A percentile compares a stretch with the other conserved stretches of the same genome.
Evolutionary conservation across 75 land plant genomes (phyloP).

Genomic region (Picea glauca): DNA sequence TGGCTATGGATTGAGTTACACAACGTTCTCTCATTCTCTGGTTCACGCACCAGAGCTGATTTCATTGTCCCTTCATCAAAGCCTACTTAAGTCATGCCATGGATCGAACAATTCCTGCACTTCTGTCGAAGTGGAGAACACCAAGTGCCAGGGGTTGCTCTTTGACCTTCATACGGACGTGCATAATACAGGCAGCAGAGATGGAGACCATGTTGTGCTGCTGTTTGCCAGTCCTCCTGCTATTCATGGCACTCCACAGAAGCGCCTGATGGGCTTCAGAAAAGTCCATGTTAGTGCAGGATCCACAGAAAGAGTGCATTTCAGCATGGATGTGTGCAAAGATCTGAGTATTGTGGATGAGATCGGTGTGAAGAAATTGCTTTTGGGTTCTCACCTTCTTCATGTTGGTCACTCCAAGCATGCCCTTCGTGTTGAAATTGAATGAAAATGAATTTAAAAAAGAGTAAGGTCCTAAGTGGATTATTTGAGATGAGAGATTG

Average conservation of each 20-base stretch:
- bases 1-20: constrained; percentile 90
- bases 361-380: constrained; percentile 40
- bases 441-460: no score
- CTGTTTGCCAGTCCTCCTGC: constrained; percentile 50
- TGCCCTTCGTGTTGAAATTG: no score
- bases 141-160: constrained; percentile 24
- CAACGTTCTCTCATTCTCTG: constrained; percentile 48
- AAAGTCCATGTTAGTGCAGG: constrained; percentile 34
- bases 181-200: constrained; percentile 29
- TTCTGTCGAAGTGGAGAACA: neutral
- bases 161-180: constrained; percentile 52
- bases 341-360: constrained; percentile 68
- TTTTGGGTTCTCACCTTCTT: constrained; percentile 56
- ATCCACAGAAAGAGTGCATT: constrained; percentile 27
- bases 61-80: no score
- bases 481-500: no score
- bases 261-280: constrained; percentile 58
- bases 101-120: no score
- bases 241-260: constrained; percentile 33
- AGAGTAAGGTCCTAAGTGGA: no score
- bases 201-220: constrained; percentile 56
- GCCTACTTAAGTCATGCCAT: neutral
- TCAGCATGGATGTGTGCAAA: constrained; percentile 61
- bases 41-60: constrained; percentile 32
- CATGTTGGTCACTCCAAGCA: constrained; percentile 45